Conservation (phyloP, 2,329 filamentous ascomycete genomes). For the Cladobotryum protrusum region DNA sequence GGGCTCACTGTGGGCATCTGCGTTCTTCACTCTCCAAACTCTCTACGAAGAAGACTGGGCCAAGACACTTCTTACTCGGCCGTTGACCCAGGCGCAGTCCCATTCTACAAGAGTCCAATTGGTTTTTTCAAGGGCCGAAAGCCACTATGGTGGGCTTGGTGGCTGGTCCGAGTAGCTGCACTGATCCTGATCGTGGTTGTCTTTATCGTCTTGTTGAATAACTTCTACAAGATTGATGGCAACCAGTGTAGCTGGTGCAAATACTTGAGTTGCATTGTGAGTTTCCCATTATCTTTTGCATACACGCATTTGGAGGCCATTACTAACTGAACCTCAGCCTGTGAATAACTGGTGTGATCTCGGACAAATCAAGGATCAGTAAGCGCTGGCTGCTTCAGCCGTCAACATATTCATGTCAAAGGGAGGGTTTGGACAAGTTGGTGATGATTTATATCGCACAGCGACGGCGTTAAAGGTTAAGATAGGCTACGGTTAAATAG, state of each 20-base stretch:
- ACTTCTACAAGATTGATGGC: slow-evolving; percentile 73
- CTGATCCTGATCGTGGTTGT: slow-evolving; percentile 75
- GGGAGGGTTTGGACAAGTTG: slow-evolving; percentile 11
- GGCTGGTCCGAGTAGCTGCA: slow-evolving; percentile 73
- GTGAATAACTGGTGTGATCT: slow-evolving; percentile 63
- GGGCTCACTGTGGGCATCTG: slow-evolving; percentile 81
- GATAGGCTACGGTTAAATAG: neutral
- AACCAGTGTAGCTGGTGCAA: slow-evolving; percentile 87
- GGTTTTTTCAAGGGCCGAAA: slow-evolving; percentile 91
- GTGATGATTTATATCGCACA: slow-evolving; percentile 20
- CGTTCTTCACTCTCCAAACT: slow-evolving; percentile 80
- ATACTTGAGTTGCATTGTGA: slow-evolving; percentile 85
- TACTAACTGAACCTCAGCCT: slow-evolving; percentile 38
- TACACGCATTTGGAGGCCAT: slow-evolving; percentile 12
- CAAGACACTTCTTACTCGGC: slow-evolving; percentile 65
- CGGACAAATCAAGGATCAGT: slow-evolving; percentile 27
- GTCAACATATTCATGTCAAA: neutral
- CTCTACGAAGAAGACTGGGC: slow-evolving; percentile 67
- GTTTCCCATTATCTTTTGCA: slow-evolving; percentile 31
- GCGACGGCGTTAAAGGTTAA: slow-evolving; percentile 27
- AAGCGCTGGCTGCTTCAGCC: neutral
- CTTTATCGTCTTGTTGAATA: slow-evolving; percentile 80
- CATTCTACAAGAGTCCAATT: slow-evolving; percentile 56
- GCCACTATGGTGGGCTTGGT: slow-evolving; percentile 96
- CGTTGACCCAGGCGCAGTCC: slow-evolving; percentile 49